These are phyloP conservation scores for Penicillium sp. DNA, from an alignment of 2,329 filamentous ascomycete species.

Conservation along the genomic window DNA sequence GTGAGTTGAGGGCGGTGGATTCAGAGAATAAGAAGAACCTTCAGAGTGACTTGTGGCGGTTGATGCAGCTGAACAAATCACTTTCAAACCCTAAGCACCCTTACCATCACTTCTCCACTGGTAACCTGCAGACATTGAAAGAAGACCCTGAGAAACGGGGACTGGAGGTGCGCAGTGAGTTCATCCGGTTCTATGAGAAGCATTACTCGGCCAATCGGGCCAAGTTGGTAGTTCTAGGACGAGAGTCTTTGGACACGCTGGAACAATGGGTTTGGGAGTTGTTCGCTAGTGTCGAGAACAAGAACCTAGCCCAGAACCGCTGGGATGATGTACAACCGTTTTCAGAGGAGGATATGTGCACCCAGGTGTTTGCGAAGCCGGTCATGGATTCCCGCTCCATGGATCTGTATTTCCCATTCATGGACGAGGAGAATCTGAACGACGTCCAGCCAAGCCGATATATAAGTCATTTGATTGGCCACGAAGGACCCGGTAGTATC, in stretches of 20 bases:
- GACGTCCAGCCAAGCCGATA: conserved; percentile 80
- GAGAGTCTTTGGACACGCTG: conserved; percentile 73
- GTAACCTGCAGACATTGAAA: conserved; percentile 80
- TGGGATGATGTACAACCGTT: conserved; percentile 62
- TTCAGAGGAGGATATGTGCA: conserved; percentile 56
- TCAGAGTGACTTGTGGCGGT: conserved; percentile 80
- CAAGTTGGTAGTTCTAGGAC: conserved; percentile 82
- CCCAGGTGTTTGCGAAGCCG: conserved; percentile 80
- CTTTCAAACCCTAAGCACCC: conserved; percentile 84
- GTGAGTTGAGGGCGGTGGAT: conserved; percentile 82
- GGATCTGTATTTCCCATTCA: conserved; percentile 75
- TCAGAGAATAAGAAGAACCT: conserved; percentile 98
- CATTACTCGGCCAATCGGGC: conserved; percentile 92
- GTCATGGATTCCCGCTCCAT: conserved; percentile 81
- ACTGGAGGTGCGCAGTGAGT: conserved; percentile 80
- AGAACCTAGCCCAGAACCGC: conserved; percentile 63
- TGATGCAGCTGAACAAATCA: conserved; percentile 82
- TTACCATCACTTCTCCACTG: conserved; percentile 86
- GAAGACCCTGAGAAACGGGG: conserved; percentile 72
- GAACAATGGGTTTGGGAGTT: conserved; percentile 79
- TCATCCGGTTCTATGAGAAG: conserved; percentile 83
- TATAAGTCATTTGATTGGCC: conserved; percentile 81
- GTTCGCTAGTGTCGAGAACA: conserved; percentile 76
- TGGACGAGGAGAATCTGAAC: conserved; percentile 74
- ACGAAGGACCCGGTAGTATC: conserved; percentile 88